Evolutionary conservation across 768 basidiomycete species (phyloP), one percentile per base, ranked within the genome.

Genomic region (Kwoniella heveanensis): DNA sequence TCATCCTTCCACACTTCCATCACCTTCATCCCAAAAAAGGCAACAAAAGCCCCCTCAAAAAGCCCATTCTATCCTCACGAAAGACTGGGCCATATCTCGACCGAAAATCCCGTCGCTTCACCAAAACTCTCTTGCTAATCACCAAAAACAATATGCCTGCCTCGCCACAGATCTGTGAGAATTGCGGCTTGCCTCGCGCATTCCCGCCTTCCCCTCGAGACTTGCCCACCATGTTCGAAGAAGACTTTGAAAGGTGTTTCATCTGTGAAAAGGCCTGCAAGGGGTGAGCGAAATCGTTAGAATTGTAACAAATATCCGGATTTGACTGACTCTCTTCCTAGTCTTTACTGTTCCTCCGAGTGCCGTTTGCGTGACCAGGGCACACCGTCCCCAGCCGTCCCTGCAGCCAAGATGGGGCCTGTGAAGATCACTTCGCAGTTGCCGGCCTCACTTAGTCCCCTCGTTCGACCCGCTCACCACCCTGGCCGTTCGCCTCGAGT

Each of bases 291-390:
- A 19, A 17, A 8, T 44, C 39, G 8, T 44, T 44, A n/a, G n/a
- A n/a, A n/a, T n/a, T n/a, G n/a, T n/a, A n/a, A n/a, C n/a, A n/a
- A n/a, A n/a, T n/a, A n/a, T 29, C 59, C 24, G 17, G 13, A 29
- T 12, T 5, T 3, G 27, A 9, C n/a, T 46, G 17, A 26, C 24
- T 27, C 17, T 44, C 6, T 39, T 37, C 29, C 1, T 39, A 77
- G 75, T 4, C 67, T 77, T n/a, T 77, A 74, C 65, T 77, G 75
- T 66, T 77, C 75, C 10, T 70, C 70, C 9, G 70, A 72, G 48
- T 76, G 74, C 54, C 64, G 69, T 25, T 53, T 65, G 39, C 70
- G 73, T 47, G 74, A 76, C 53, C 70, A 66, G 47, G 72, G 74
- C 25, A 58, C 65, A 24, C 36, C 65, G 10, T 66, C 67, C 15